Conservation (phyloP, 1,284 basidiomycete genomes). For the Fomitiporia mediterranea region DNA sequence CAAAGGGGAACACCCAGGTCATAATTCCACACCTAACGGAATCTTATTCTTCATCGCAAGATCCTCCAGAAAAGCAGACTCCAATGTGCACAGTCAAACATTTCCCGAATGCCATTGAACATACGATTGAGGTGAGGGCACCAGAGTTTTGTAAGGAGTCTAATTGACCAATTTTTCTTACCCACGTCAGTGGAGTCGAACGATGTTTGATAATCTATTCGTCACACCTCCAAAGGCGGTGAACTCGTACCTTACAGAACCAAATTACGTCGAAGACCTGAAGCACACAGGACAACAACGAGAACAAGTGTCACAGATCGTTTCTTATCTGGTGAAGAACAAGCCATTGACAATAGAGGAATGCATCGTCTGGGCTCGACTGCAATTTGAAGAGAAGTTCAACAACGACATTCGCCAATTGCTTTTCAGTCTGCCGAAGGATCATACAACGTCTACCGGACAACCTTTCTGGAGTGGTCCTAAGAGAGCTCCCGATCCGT, state of each 20-base stretch:
- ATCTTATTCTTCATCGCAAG: constrained; percentile 97
- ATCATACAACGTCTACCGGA: constrained; percentile 84
- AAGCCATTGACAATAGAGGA: constrained; percentile 96
- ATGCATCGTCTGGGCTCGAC: constrained; percentile 94
- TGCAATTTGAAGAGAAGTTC: constrained; percentile 95
- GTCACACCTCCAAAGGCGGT: constrained; percentile 93
- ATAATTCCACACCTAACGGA: constrained; percentile 95
- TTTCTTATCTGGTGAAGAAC: constrained; percentile 86
- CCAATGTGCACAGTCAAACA: constrained; percentile 99
- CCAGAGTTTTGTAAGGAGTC: background rate
- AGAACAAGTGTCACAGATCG: constrained; percentile 89
- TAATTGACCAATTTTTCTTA: background rate
- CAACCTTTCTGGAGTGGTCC: constrained; percentile 98
- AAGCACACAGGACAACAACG: constrained; percentile 88
- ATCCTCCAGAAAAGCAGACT: constrained; percentile 98
- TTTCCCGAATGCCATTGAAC: constrained; percentile 98
- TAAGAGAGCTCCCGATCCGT: constrained; percentile 94
- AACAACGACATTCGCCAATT: constrained; percentile 93
- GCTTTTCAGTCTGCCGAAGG: constrained; percentile 91
- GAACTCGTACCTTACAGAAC: constrained; percentile 95
- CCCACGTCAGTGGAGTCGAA: constrained; percentile 78
- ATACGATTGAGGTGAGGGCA: constrained; percentile 85
- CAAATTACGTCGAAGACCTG: constrained; percentile 91
- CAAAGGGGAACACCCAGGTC: constrained; percentile 98
- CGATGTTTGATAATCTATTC: constrained; percentile 91